Conservation (phyloP, 371 early-diverging fungal species). For the Furculomyces boomerangus region DNA sequence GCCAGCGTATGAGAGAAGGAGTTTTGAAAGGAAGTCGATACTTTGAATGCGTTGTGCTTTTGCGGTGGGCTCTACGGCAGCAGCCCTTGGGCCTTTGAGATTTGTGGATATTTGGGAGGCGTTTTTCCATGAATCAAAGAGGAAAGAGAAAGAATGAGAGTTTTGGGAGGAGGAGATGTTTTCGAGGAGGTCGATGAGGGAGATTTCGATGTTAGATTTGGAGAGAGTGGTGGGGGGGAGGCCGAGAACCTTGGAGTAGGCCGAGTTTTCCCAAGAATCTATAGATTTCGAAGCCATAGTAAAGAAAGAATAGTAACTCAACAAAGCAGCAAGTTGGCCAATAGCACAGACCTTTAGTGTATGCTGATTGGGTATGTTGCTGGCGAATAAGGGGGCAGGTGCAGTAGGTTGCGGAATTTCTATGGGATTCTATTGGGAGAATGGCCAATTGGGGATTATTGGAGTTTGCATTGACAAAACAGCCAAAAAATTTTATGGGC, state of each 20-base stretch:
- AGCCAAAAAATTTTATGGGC: too few relatives aligned
- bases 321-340: too few relatives aligned
- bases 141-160: constrained; percentile 41
- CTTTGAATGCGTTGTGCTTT: constrained; percentile 36
- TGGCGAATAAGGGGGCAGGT: not conserved
- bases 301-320: too few relatives aligned
- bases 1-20: constrained; percentile 70
- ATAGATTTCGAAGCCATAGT: constrained; percentile 30
- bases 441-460: too few relatives aligned
- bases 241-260: constrained; percentile 54
- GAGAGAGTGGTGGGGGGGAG: constrained; percentile 5
- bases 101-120: constrained; percentile 31
- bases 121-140: constrained; percentile 55
- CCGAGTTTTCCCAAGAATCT: constrained; percentile 74
- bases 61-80: constrained; percentile 30
- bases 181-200: constrained; percentile 12
- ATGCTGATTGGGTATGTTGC: not conserved
- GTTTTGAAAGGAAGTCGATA: constrained; percentile 24
- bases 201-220: constrained; percentile 19
- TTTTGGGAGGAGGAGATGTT: not conserved
- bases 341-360: too few relatives aligned
- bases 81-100: constrained; percentile 29
- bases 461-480: too few relatives aligned
- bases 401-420: too few relatives aligned
- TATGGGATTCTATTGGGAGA: too few relatives aligned